A percentile compares a stretch with the other conserved stretches of the same genome.
phyloP scores from a whole-genome alignment of 2,329 filamentous ascomycete genomes.

The Fusarium multiceps region DNA sequence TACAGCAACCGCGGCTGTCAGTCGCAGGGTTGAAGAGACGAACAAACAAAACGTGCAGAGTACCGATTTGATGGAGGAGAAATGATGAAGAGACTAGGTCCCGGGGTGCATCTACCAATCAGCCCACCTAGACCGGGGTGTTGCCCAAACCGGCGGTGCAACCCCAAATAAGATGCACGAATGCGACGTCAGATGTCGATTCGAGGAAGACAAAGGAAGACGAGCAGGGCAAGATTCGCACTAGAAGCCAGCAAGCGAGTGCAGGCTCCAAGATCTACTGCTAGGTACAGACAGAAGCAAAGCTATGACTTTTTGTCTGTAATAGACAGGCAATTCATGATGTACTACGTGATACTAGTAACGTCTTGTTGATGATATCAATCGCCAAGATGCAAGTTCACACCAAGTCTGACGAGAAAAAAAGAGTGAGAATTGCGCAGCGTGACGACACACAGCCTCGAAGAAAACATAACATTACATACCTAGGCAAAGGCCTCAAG shows the following conservation, averaged over 20 bases:
- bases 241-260: conserved; percentile 20
- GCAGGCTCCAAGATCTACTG: conserved; percentile 22
- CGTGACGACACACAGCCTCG: conserved; percentile 47
- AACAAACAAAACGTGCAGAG: conserved; percentile 42
- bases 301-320: conserved; percentile 1
- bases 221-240: conserved; percentile 26
- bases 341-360: conserved; percentile 8
- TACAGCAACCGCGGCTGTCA: conserved; percentile 29
- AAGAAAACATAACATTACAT: neutral
- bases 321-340: neutral
- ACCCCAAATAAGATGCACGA: conserved; percentile 40
- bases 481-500: conserved; percentile 35
- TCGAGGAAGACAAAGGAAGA: conserved; percentile 20
- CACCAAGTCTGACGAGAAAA: conserved; percentile 33
- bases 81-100: conserved; percentile 40
- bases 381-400: conserved; percentile 42
- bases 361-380: conserved; percentile 1
- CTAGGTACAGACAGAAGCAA: neutral
- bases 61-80: conserved; percentile 46
- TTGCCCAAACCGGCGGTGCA: conserved; percentile 40
- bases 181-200: conserved; percentile 42
- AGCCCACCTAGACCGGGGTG: conserved; percentile 34
- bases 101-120: conserved; percentile 46
- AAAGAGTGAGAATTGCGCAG: conserved; percentile 29
- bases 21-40: conserved; percentile 30